phyloP scores from a whole-genome alignment of 352 stramenopile species.

The Phytophthora lateralis region DNA sequence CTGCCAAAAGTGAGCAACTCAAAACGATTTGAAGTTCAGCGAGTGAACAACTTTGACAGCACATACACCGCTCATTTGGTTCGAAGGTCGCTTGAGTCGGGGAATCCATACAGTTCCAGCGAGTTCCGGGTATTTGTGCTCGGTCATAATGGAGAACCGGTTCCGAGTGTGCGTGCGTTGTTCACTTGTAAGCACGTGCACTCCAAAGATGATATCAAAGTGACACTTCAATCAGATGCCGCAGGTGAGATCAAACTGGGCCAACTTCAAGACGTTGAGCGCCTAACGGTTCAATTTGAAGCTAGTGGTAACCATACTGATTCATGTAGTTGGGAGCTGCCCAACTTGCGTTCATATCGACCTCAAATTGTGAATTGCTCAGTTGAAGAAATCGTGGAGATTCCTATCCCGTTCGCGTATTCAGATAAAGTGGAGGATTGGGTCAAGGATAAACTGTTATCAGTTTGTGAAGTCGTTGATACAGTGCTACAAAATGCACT shows the following conservation, averaged over 20 bases:
- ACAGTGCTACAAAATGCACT: constrained; percentile 32
- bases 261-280: constrained; percentile 25
- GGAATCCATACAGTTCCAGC: constrained; percentile 21
- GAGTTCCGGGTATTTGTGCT: constrained; percentile 45
- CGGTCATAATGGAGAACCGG: constrained; percentile 58
- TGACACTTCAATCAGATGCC: constrained; percentile 35
- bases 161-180: constrained; percentile 31
- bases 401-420: constrained; percentile 42
- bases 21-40: constrained; percentile 46
- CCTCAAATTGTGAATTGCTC: constrained; percentile 41
- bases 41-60: constrained; percentile 35
- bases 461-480: constrained; percentile 38
- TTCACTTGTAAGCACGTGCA: constrained; percentile 39
- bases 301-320: background rate
- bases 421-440: constrained; percentile 34
- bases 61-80: constrained; percentile 51
- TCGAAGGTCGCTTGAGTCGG: constrained; percentile 18
- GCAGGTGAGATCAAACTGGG: constrained; percentile 50
- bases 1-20: constrained; percentile 36
- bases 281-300: constrained; percentile 24
- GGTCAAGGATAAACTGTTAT: constrained; percentile 30
- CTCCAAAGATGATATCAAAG: constrained; percentile 16
- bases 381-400: constrained; percentile 33
- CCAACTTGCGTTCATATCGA: constrained; percentile 43
- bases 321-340: constrained; percentile 49